These are phyloP conservation scores for Botryotinia calthae DNA, from an alignment of 2,329 filamentous ascomycete genomes.

Conservation along the genomic window DNA sequence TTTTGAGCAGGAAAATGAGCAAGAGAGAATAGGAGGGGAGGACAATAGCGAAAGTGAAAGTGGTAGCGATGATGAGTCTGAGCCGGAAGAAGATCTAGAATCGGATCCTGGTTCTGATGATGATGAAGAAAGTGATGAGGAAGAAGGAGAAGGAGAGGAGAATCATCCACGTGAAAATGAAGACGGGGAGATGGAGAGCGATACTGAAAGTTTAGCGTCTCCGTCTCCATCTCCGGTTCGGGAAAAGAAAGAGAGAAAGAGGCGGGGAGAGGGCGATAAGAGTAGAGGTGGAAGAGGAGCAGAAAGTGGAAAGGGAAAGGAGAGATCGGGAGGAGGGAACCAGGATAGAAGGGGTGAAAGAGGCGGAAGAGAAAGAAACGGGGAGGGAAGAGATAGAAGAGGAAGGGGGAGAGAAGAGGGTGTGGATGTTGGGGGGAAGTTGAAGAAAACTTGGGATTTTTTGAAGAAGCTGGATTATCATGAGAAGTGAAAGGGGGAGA, in stretches of 20 bases:
- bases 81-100: background rate
- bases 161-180: background rate
- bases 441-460: conserved; percentile 14
- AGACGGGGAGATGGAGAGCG: background rate
- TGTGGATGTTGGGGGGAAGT: background rate
- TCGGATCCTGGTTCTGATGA: background rate
- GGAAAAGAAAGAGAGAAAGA: background rate
- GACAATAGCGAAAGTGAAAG: background rate
- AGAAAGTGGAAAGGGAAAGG: background rate
- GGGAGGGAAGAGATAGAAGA: background rate
- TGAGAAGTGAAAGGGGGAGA: background rate
- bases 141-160: background rate
- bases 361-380: background rate
- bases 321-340: background rate
- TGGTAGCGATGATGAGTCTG: background rate
- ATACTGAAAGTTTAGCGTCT: background rate
- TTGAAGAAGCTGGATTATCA: conserved; percentile 19
- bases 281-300: background rate
- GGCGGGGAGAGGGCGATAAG: background rate
- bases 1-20: background rate
- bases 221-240: background rate
- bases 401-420: background rate
- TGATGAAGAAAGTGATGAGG: background rate
- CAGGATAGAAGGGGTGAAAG: background rate
- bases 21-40: background rate